Base-by-base conservation (phyloP, 495 filamentous ascomycete genomes). In the Aspergillus kassunensis region DNA sequence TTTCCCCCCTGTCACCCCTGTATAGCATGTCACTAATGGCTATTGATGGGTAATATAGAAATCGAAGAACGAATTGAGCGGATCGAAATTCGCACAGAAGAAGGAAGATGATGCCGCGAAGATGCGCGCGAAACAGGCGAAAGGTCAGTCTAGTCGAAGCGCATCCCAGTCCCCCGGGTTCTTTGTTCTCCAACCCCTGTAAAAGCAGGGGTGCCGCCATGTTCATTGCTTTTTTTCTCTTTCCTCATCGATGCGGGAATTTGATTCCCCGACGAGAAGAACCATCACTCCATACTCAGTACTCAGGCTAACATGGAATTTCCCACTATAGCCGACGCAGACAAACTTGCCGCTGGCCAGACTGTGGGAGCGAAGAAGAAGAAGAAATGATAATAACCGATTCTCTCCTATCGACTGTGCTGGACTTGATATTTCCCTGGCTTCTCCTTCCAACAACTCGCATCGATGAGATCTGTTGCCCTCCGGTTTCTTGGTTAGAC, bases 91-190 rank as follows among this genome's bases (percentile, higher is more conserved):
- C 65, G 74, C 79, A 55, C 81, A 80, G 47, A 76, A 84, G 43
- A 91, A 91, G 72, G 89, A 95, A 64, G 71, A 80, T 31, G 80
- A 81, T 43, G 91, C 91, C 18, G 77, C 79, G 31, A 90, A 89
- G 67, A 97, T 97, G 91, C 80, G 88, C 31, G 80, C 86, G 69
- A 97, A 97, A 79, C 91, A 97, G 71, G 79, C 75, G 54, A 86
- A 85, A 55, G 90, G 90, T 96, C 77, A 31, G 67, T 33, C 20
- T 33, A 19, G 20, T 48, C 19, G 18, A 5, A 19, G 6, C 20
- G 8, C 31, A 4, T 34, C 16, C 44, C 10, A 27, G 24, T 27
- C 9, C 4, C 24, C 24, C 24, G 9, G 4, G 4, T 9, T 27
- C 24, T 27, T 9, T 27, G 24, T 27, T 9, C 4, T 4, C 24